Conservation (phyloP, 129 eudicot genomes). For the Helianthus tuberosus region DNA sequence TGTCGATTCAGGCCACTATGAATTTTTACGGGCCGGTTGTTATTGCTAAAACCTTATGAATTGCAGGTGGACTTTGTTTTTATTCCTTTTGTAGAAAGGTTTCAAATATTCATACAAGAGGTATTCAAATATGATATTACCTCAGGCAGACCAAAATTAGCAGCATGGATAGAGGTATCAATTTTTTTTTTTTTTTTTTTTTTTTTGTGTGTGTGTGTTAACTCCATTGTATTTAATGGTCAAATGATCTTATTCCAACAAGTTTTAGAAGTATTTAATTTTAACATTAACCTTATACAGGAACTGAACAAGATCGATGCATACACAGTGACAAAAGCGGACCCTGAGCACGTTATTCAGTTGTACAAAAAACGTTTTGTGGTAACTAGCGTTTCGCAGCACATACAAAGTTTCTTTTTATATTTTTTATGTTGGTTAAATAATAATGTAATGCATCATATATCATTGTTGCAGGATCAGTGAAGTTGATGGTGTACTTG, state of each 20-base stretch:
- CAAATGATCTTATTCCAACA: conserved; percentile 7
- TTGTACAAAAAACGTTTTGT: conserved; percentile 45
- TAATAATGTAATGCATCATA: neutral
- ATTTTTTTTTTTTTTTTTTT: neutral
- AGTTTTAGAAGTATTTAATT: neutral
- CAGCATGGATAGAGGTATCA: conserved; percentile 70
- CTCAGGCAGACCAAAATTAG: conserved; percentile 77
- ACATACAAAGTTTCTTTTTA: neutral
- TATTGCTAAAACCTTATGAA: conserved; percentile 15
- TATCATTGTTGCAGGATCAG: conserved; percentile 33
- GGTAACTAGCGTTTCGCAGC: conserved; percentile 36
- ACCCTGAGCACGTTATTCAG: conserved; percentile 33
- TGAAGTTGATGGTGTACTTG: conserved; percentile 24
- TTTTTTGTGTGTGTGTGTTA: neutral
- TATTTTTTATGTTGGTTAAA: neutral
- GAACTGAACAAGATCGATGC: conserved; percentile 82
- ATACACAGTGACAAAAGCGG: conserved; percentile 61
- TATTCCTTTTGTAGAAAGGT: conserved; percentile 78
- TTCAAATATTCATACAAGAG: conserved; percentile 49
- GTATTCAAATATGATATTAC: conserved; percentile 65
- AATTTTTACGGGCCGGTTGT: neutral
- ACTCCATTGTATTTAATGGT: neutral
- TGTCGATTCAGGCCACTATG: neutral
- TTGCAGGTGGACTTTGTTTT: conserved; percentile 77
- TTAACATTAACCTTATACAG: conserved; percentile 33